Evolutionary conservation across 257 asterid species (phyloP), one percentile per base, ranked within the genome.

Genomic region (Hygrophila difformis): DNA sequence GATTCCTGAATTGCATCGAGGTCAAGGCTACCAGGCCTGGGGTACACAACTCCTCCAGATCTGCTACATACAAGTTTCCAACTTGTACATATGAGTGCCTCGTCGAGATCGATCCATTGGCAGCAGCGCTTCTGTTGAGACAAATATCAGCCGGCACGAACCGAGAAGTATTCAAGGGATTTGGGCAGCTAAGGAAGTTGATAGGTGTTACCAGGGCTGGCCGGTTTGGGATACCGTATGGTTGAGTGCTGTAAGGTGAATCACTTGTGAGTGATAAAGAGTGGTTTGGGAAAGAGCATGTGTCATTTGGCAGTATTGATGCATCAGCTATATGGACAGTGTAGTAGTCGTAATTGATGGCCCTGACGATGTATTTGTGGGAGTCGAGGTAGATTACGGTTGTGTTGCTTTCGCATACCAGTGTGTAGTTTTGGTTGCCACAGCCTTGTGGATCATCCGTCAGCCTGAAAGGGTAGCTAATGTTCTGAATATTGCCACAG

Each of bases 401-500:
- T 6, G 23, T 57, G 28, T 62, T 63, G 61, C 62, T 53, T 46
- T 34, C 50, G 12, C 79, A 75, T 3, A 34, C 57, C 12, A 68
- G 55, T 55, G 68, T 65, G 4, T 36, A 68, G 12, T 5, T 41
- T 11, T 47, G 24, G 20, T 62, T 15, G 5, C 93, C 85, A 36
- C 85, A 75, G 49, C 56, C 4, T 5, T 12, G 2, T 1, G 82
- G 82, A 44, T 72, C 80, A 4, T 39, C 26, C 31, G 53, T 70
- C 35, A 81, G 58, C 3, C 88, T 44, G 12, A 64, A 72, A n/a
- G 77, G 77, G 42, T 28, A 42, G 50, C 60, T 62, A 12, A 75
- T 68, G 21, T 44, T 42, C 3, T 3, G 61, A 34, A 76, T 52
- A 16, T 33, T 26, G 18, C 77, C 79, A 13, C 77, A 72, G 5